Conservation (phyloP, 2,329 filamentous ascomycete species). For the Microsporum ferrugineum region DNA sequence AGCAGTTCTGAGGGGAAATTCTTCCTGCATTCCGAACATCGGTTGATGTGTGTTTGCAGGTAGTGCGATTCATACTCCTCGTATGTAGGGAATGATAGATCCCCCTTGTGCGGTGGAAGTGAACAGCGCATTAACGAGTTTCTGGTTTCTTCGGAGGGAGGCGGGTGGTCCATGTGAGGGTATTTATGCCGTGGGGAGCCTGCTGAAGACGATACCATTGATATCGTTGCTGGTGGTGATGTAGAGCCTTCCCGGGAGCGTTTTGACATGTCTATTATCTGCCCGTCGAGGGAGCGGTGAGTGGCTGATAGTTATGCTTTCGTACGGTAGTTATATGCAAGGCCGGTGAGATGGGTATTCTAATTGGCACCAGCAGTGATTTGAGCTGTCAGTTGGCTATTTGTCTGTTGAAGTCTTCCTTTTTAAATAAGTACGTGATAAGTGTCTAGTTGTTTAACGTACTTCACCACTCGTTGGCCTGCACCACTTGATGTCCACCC, state of each 20-base stretch:
- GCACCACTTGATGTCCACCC: too few species aligned
- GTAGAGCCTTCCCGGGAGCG: slow-evolving; percentile 44
- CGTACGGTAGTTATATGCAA: background rate
- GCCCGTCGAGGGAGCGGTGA: background rate
- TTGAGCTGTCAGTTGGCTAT: background rate
- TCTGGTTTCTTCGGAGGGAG: slow-evolving; percentile 9
- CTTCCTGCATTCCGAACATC: slow-evolving; percentile 70
- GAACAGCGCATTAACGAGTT: slow-evolving; percentile 59
- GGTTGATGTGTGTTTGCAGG: slow-evolving; percentile 64
- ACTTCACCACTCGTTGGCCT: too few species aligned
- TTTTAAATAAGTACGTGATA: too few species aligned
- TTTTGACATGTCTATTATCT: slow-evolving; percentile 43
- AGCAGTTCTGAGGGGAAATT: slow-evolving; percentile 82
- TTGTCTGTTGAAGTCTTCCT: too few species aligned
- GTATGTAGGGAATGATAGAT: slow-evolving; percentile 60
- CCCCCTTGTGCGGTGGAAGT: slow-evolving; percentile 64
- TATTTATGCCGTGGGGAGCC: slow-evolving; percentile 40
- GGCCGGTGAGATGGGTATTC: background rate
- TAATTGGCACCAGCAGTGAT: background rate
- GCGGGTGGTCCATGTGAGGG: slow-evolving; percentile 38
- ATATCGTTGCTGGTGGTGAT: slow-evolving; percentile 8
- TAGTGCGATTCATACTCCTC: slow-evolving; percentile 84
- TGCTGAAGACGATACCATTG: slow-evolving; percentile 7
- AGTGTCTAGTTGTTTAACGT: too few species aligned
- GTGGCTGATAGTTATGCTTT: background rate